A percentile compares a stretch with the other conserved stretches of the same genome.
Conservation (phyloP, 1,284 basidiomycete species). For the Puccinia triticina region DNA sequence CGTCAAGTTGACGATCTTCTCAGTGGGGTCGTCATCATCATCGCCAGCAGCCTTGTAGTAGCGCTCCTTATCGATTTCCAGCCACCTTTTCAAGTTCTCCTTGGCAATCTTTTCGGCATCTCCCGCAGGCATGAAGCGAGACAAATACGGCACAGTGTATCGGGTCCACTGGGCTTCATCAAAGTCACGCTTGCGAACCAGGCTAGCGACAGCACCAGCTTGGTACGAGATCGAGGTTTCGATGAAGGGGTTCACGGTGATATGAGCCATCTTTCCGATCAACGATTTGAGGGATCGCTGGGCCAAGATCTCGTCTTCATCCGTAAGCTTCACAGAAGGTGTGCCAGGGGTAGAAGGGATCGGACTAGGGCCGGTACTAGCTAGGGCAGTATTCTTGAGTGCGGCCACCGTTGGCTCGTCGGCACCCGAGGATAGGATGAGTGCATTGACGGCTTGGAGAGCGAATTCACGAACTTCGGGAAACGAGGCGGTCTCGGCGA, state of each 20-base stretch:
- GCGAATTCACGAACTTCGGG: constrained; percentile 94
- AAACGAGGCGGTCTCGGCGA: constrained; percentile 88
- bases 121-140: constrained; percentile 61
- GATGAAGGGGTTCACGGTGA: constrained; percentile 59
- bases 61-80: constrained; percentile 73
- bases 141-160: constrained; percentile 73
- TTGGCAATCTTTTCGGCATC: constrained; percentile 65
- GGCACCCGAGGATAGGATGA: constrained; percentile 54
- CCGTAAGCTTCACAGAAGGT: constrained; percentile 48
- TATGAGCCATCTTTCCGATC: constrained; percentile 55
- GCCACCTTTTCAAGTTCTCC: constrained; percentile 72
- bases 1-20: constrained; percentile 81
- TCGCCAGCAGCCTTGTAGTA: constrained; percentile 64
- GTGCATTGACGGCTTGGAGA: constrained; percentile 61
- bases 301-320: constrained; percentile 56
- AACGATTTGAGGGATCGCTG: constrained; percentile 67
- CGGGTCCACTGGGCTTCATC: constrained; percentile 73
- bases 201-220: constrained; percentile 74
- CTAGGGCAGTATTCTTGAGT: constrained; percentile 52
- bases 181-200: constrained; percentile 73
- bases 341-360: constrained; percentile 67
- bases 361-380: constrained; percentile 60
- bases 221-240: constrained; percentile 69
- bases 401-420: constrained; percentile 56
- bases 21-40: constrained; percentile 71